A percentile compares a stretch with the other conserved stretches of the same genome.
These are phyloP conservation scores for Phytophthora tubulina DNA, from an alignment of 352 stramenopile genomes.

Conservation along the genomic window DNA sequence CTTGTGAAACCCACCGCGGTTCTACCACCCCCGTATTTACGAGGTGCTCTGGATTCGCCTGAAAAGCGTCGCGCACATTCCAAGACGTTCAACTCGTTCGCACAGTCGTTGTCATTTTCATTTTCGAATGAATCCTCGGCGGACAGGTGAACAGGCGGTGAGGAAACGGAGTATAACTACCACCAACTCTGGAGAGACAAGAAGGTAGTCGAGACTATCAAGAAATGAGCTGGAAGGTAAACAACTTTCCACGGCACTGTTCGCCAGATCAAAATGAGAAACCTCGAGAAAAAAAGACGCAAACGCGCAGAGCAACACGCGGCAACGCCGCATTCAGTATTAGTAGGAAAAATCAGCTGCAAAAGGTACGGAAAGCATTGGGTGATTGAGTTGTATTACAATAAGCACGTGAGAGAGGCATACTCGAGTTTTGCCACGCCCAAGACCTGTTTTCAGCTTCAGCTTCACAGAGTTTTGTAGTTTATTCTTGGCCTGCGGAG, in stretches of 20 bases:
- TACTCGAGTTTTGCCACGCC: constrained; percentile 21
- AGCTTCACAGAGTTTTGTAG: not conserved
- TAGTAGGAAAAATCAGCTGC: constrained; percentile 36
- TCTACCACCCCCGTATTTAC: constrained; percentile 80
- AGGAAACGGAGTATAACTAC: constrained; percentile 3
- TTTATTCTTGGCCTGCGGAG: constrained; percentile 27
- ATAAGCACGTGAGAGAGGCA: constrained; percentile 30
- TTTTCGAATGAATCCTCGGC: constrained; percentile 39
- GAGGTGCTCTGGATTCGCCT: constrained; percentile 54
- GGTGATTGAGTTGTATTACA: constrained; percentile 39
- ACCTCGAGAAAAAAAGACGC: constrained; percentile 27
- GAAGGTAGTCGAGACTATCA: constrained; percentile 12
- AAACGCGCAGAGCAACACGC: constrained; percentile 20
- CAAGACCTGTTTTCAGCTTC: constrained; percentile 11
- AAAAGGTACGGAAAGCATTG: constrained; percentile 22
- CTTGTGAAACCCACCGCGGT: constrained; percentile 38
- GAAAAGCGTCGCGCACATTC: constrained; percentile 84
- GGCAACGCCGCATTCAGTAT: constrained; percentile 32
- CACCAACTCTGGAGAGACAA: not conserved
- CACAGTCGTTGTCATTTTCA: constrained; percentile 81
- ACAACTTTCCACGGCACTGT: constrained; percentile 7
- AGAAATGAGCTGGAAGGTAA: constrained; percentile 9
- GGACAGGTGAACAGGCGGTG: constrained; percentile 28
- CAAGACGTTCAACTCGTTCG: constrained; percentile 81
- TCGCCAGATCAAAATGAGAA: constrained; percentile 19